phyloP scores from a whole-genome alignment of 805 yeast species.

The Hanseniaspora nectarophila region DNA sequence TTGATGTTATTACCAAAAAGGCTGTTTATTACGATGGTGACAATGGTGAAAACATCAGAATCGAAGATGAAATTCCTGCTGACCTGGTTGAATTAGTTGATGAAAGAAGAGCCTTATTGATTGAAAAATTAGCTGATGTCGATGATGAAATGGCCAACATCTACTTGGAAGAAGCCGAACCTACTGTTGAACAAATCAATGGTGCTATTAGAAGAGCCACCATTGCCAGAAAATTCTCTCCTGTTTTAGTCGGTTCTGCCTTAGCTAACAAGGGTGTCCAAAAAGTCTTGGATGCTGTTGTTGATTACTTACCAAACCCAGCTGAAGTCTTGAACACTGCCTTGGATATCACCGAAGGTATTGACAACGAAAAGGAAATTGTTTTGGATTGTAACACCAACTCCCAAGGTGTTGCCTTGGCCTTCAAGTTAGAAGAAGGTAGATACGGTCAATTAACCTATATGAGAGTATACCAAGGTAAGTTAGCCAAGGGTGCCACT shows the following conservation, averaged over 20 bases:
- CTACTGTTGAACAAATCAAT: constrained; percentile 71
- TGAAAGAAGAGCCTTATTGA: constrained; percentile 73
- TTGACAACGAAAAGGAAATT: constrained; percentile 53
- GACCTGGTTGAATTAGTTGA: constrained; percentile 72
- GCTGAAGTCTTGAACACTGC: constrained; percentile 86
- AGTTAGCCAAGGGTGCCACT: constrained; percentile 76
- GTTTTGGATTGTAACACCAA: constrained; percentile 58
- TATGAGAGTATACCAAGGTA: constrained; percentile 94
- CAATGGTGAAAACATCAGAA: constrained; percentile 74
- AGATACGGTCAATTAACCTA: constrained; percentile 95
- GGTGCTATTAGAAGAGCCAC: constrained; percentile 89
- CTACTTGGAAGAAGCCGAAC: constrained; percentile 79
- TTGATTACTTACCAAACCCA: constrained; percentile 92
- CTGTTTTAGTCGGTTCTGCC: constrained; percentile 99
- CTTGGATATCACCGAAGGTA: constrained; percentile 51
- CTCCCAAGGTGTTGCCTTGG: constrained; percentile 86
- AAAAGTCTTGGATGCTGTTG: constrained; percentile 89
- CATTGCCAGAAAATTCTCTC: constrained; percentile 88
- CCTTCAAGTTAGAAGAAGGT: constrained; percentile 98
- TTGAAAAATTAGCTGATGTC: constrained; percentile 93
- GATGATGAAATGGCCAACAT: constrained; percentile 95
- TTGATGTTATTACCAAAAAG: constrained; percentile 77
- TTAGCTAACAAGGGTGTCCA: constrained; percentile 93
- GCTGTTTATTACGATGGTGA: constrained; percentile 80
- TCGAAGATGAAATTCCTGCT: constrained; percentile 53